Evolutionary conservation across 441 rosid genomes (phyloP), one percentile per base, ranked within the genome.

Genomic region (Erodium trifolium): DNA sequence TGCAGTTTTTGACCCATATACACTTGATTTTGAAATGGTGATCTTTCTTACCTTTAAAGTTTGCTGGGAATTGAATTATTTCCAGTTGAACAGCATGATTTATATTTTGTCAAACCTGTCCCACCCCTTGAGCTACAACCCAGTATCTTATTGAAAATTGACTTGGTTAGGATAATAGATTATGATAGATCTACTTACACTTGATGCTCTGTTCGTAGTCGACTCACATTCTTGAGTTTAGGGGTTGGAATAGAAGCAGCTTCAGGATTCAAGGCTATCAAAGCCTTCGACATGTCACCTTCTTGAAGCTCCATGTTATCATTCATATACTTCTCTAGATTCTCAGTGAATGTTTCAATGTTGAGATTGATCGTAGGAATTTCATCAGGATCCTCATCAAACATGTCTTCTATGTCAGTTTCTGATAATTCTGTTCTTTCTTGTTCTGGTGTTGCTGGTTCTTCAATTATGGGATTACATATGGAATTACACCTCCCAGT

Each of bases 141-240:
- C 31, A 63, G 37, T 63, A 63, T 37, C 37, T 12, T 27, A 27
- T 63, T 63, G 65, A 63, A 63, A 60, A 23, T 23, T 17, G 13
- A 51, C 55, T 49, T 59, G 29, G 43, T 14, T 59, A 53, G 96
- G 57, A 35, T 43, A 70, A 60, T 67, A 70, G 55, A 75, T 41
- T 59, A 23, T 23, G 27, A 23, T 69, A 71, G 47, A 69, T 71
- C 55, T 75, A 81, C 99, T 95, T 87, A 92, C 99, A 95, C 99
- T 78, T 80, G 86, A 73, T 95, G 98, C 81, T 95, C 99, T 60
- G 99, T 95, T 65, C 98, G 86, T 68, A 95, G 87, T 65, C 89
- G 84, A 73, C 91, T 85, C 47, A 88, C 77, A 73, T 83, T 86
- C 84, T 95, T 95, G 68, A 92, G 82, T 78, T 85, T 90, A 23